Evolutionary conservation across 2,329 filamentous ascomycete genomes (phyloP).

Genomic region (Lasiodiplodia citricola): DNA sequence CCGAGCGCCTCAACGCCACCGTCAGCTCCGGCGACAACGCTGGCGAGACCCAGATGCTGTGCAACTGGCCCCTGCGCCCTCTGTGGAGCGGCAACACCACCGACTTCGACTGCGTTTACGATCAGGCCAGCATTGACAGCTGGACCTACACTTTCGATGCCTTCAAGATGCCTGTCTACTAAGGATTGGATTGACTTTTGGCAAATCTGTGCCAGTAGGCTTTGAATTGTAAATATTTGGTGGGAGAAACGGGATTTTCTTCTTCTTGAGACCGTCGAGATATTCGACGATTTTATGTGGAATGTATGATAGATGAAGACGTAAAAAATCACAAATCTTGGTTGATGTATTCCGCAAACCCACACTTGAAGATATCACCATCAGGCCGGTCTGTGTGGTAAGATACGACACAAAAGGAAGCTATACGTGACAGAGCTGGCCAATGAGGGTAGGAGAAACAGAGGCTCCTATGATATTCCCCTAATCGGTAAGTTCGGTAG

Average conservation of each 20-base stretch:
- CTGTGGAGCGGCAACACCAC: constrained; percentile 10
- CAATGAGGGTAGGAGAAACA: too few species aligned
- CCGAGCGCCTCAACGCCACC: constrained; percentile 47
- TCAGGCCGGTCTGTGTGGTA: too few species aligned
- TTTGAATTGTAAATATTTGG: neutral
- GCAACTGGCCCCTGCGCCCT: constrained; percentile 48
- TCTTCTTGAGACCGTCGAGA: neutral
- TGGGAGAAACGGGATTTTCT: neutral
- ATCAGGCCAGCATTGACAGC: constrained; percentile 16
- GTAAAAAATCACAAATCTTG: neutral
- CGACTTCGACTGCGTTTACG: constrained; percentile 20
- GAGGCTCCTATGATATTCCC: too few species aligned
- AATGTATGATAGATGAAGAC: neutral
- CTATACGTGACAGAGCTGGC: too few species aligned
- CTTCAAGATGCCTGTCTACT: constrained; percentile 22
- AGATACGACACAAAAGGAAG: too few species aligned
- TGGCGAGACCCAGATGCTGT: constrained; percentile 46
- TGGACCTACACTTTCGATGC: constrained; percentile 24
- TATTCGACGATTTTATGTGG: neutral
- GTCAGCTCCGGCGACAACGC: constrained; percentile 37
- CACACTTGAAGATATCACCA: too few species aligned
- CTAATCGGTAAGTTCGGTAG: too few species aligned
- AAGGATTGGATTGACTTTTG: constrained; percentile 14
- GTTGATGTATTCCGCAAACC: neutral
- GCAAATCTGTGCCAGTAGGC: neutral